Percentiles rank a stretch among this genome's conserved stretches.
These are phyloP conservation scores for Ogataea populi-albae DNA, from an alignment of 805 yeast genomes.

Conservation along the genomic window DNA sequence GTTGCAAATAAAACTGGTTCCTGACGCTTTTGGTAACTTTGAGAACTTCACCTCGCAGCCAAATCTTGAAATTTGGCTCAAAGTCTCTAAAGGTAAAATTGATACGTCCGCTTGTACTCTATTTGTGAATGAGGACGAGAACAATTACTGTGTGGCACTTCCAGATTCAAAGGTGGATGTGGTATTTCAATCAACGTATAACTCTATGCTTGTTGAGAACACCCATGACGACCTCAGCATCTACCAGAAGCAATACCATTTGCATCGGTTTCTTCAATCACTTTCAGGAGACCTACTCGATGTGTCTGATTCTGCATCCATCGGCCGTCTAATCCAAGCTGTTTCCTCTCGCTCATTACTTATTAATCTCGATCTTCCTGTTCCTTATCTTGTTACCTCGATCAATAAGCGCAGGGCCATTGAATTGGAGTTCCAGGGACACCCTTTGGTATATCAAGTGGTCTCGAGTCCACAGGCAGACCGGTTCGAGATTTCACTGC, in stretches of 20 bases:
- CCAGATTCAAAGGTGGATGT: conserved; percentile 29
- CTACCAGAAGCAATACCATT: conserved; percentile 17
- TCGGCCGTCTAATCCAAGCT: conserved; percentile 15
- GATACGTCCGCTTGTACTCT: conserved; percentile 21
- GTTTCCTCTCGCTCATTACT: conserved; percentile 17
- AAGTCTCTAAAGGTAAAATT: conserved; percentile 20
- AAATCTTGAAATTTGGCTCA: conserved; percentile 32
- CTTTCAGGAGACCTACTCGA: conserved; percentile 23
- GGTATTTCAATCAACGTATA: conserved; percentile 30
- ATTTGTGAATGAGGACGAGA: conserved; percentile 29
- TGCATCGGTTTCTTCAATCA: conserved; percentile 22
- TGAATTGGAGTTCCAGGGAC: conserved; percentile 27
- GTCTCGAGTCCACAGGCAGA: conserved; percentile 25
- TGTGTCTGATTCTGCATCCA: conserved; percentile 16
- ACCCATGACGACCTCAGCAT: conserved; percentile 14
- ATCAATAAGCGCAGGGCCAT: conserved; percentile 26
- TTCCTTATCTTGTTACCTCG: conserved; percentile 21
- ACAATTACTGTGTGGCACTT: conserved; percentile 23
- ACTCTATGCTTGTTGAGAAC: conserved; percentile 24
- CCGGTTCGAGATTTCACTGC: conserved; percentile 24
- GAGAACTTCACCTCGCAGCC: conserved; percentile 26
- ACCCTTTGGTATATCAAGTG: conserved; percentile 27
- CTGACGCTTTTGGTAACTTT: conserved; percentile 30
- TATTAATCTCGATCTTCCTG: conserved; percentile 10
- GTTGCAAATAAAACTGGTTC: conserved; percentile 30